phyloP scores from a whole-genome alignment of 78 protist species.

The Tieghemostelium lacteum region DNA sequence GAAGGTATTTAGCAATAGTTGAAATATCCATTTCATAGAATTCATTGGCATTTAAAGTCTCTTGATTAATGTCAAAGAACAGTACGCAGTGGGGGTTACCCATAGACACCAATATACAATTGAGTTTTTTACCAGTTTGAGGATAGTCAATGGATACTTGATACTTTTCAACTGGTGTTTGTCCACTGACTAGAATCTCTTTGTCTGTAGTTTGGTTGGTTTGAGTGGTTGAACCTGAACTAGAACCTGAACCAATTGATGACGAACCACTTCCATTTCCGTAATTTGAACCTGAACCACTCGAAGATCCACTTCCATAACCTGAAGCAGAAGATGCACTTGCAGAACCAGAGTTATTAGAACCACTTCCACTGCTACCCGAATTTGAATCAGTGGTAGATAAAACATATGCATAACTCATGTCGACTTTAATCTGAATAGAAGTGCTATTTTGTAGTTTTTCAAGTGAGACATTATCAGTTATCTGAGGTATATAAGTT shows the following conservation, averaged over 20 bases:
- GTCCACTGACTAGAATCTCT: too few species aligned
- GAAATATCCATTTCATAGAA: slow-evolving; percentile 15
- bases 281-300: too few species aligned
- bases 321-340: too few species aligned
- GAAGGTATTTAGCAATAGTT: slow-evolving; percentile 18
- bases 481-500: slow-evolving; percentile 1
- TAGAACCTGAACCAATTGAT: too few species aligned
- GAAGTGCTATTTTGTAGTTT: neutral
- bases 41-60: neutral
- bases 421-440: slow-evolving; percentile 34
- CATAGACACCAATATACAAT: slow-evolving; percentile 72
- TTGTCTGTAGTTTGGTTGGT: too few species aligned
- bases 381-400: neutral
- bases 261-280: too few species aligned
- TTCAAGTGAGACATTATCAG: neutral
- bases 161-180: too few species aligned
- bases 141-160: neutral
- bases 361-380: neutral
- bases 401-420: slow-evolving; percentile 13
- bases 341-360: neutral
- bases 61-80: slow-evolving; percentile 33
- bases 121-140: neutral
- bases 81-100: slow-evolving; percentile 84
- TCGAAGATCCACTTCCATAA: too few species aligned
- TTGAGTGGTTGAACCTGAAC: too few species aligned